A percentile compares a stretch with the other conserved stretches of the same genome.
These are phyloP conservation scores for Kazachstania martiniae DNA, from an alignment of 805 yeast genomes.

Conservation along the genomic window DNA sequence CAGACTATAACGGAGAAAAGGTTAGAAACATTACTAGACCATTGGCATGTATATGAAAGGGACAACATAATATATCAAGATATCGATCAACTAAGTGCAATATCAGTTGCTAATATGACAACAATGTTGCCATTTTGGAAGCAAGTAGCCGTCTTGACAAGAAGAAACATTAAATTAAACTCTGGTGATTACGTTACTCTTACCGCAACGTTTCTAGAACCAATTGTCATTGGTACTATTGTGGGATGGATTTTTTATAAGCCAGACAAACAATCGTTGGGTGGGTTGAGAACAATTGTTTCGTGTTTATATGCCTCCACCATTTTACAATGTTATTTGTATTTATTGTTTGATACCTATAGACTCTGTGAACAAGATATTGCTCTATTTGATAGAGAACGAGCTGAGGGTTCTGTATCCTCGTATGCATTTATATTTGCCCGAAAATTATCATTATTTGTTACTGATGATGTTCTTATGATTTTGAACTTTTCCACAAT, in stretches of 20 bases:
- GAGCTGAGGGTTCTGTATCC: constrained; percentile 57
- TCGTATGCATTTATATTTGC: constrained; percentile 56
- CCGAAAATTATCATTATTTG: constrained; percentile 52
- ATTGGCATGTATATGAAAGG: constrained; percentile 28
- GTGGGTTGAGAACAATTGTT: constrained; percentile 53
- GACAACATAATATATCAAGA: constrained; percentile 1
- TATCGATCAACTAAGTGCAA: constrained; percentile 9
- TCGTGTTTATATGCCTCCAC: constrained; percentile 43
- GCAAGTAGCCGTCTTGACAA: constrained; percentile 35
- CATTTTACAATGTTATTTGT: constrained; percentile 45
- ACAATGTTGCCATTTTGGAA: constrained; percentile 32
- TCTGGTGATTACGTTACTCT: constrained; percentile 42
- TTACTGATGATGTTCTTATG: constrained; percentile 60
- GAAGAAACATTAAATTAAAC: constrained; percentile 37
- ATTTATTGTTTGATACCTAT: constrained; percentile 47
- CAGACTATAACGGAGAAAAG: constrained; percentile 28
- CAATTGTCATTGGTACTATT: constrained; percentile 45
- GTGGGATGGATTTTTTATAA: constrained; percentile 69
- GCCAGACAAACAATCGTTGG: constrained; percentile 32
- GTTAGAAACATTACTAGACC: constrained; percentile 25
- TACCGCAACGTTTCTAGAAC: constrained; percentile 34
- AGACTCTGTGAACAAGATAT: constrained; percentile 46
- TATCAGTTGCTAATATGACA: constrained; percentile 17
- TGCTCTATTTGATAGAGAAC: constrained; percentile 51
- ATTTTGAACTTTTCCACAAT: constrained; percentile 48